phyloP scores from a whole-genome alignment of 768 basidiomycete species.

The Pleurotus citrinopileatus region DNA sequence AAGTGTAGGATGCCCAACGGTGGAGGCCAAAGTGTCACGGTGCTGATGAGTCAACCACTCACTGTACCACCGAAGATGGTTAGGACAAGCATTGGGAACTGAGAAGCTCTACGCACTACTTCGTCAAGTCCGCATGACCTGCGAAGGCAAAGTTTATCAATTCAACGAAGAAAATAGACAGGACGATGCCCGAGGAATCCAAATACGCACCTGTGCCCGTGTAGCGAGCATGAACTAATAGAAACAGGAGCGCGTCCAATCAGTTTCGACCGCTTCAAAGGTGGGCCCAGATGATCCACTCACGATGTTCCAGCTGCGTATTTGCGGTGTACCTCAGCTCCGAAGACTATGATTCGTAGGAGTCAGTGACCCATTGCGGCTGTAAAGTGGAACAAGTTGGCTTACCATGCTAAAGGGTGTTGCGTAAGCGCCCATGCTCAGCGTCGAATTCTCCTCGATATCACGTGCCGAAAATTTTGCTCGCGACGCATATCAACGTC shows the following conservation, averaged over 20 bases:
- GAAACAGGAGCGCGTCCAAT: conserved; percentile 13
- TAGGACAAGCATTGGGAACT: background rate
- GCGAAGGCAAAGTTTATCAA: conserved; percentile 9
- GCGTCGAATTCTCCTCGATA: no score
- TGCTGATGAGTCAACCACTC: conserved; percentile 99
- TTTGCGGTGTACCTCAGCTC: conserved; percentile 96
- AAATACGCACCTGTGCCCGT: conserved; percentile 81
- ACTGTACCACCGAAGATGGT: conserved; percentile 36
- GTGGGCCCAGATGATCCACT: conserved; percentile 28
- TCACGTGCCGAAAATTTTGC: background rate
- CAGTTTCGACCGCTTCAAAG: conserved; percentile 11
- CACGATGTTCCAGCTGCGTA: conserved; percentile 92
- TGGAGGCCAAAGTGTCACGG: conserved; percentile 90
- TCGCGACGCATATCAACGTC: background rate
- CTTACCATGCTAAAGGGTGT: conserved; percentile 39
- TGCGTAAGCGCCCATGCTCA: no score
- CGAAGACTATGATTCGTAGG: conserved; percentile 55
- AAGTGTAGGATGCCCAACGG: conserved; percentile 87
- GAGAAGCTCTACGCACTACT: conserved; percentile 64
- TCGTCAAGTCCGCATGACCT: conserved; percentile 96
- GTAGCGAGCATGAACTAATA: conserved; percentile 88
- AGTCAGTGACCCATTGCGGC: conserved; percentile 10
- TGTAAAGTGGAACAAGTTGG: conserved; percentile 22
- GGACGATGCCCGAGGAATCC: background rate
- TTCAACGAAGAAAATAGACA: conserved; percentile 5